Evolutionary conservation across 257 asterid genomes (phyloP), one percentile per base, ranked within the genome.

Genomic region (Perilla frutescens): DNA sequence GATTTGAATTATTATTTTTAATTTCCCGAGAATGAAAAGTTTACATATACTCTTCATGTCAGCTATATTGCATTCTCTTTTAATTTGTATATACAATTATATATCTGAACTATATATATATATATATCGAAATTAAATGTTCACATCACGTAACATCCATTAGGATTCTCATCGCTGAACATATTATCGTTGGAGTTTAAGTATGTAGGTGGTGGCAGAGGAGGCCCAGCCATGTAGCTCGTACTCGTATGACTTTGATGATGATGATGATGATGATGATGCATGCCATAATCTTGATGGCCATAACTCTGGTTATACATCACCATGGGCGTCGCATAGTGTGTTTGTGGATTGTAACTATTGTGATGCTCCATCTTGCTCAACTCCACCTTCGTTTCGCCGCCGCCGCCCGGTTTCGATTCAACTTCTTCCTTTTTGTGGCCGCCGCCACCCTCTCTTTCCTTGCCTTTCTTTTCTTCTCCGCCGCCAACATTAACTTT

Each of bases 161-260:
- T 84, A 5, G 98, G 96, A 51, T 94, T 88, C 62, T 91, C 99
- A 0, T 94, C 99, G 56, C 96, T 94, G 4, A 91, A 94, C 86
- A 87, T 79, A 0, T 83, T 53, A 10, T 84, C 88, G 15, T 74
- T 66, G 15, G 10, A 5, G 34, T 79, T 62, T 34, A 80, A 9
- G 40, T 74, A 80, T 1, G 83, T 73, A 0, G 87, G 85, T 0
- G 84, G 82, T 5, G 89, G 89, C 0, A 89, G 83, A 0, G 89
- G 89, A 0, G 97, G 96, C 5, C 85, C 91, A 1, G 68, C 59
- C 50, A 41, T 81, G 59, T 86, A 44, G 8, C 76, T 81, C 48
- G 55, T 65, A 57, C 40, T 59, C 4, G 66, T 34, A 67, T 61
- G 20, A 55, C 68, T 49, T 6, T 75, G 62, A n/a, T 75, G 78